Percentiles rank a stretch among this genome's conserved stretches.
Conservation (phyloP, 805 yeast genomes). For the Candida xyloterini region DNA sequence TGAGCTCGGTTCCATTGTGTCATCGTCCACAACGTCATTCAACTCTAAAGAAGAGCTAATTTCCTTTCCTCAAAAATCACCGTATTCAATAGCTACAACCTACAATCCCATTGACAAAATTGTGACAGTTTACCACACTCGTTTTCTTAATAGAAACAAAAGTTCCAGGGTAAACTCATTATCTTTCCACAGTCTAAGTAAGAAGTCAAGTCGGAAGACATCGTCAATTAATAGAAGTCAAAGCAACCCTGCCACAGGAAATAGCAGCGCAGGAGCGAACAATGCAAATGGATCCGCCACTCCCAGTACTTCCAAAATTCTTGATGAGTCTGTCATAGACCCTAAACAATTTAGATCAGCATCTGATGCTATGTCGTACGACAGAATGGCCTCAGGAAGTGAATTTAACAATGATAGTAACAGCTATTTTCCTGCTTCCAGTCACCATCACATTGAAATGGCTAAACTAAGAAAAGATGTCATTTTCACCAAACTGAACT, state of each 20-base stretch:
- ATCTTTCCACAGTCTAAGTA: slow-evolving; percentile 14
- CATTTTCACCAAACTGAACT: slow-evolving; percentile 60
- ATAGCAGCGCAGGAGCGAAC: slow-evolving; percentile 16
- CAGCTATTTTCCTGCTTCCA: slow-evolving; percentile 20
- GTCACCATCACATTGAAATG: slow-evolving; percentile 27
- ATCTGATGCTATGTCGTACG: slow-evolving; percentile 40
- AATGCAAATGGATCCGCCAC: slow-evolving; percentile 32
- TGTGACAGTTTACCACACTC: slow-evolving; percentile 54
- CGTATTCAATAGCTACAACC: slow-evolving; percentile 53
- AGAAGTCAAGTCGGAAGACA: slow-evolving; percentile 27
- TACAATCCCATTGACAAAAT: slow-evolving; percentile 43
- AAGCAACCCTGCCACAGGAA: slow-evolving; percentile 3
- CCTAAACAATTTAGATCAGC: slow-evolving; percentile 35
- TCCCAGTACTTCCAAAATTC: slow-evolving; percentile 40
- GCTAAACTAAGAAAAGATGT: slow-evolving; percentile 57
- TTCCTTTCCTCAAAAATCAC: slow-evolving; percentile 46
- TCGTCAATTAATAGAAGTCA: slow-evolving; percentile 12
- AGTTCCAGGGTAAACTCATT: slow-evolving; percentile 17
- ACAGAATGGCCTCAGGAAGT: slow-evolving; percentile 44
- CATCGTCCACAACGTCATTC: slow-evolving; percentile 67
- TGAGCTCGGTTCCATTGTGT: slow-evolving; percentile 68
- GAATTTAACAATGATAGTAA: slow-evolving; percentile 30
- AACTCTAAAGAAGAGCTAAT: slow-evolving; percentile 55
- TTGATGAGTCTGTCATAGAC: slow-evolving; percentile 33
- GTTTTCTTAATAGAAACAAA: slow-evolving; percentile 36